Evolutionary conservation across 1,284 basidiomycete species (phyloP).

Genomic region (Cystobasidium slooffiae): DNA sequence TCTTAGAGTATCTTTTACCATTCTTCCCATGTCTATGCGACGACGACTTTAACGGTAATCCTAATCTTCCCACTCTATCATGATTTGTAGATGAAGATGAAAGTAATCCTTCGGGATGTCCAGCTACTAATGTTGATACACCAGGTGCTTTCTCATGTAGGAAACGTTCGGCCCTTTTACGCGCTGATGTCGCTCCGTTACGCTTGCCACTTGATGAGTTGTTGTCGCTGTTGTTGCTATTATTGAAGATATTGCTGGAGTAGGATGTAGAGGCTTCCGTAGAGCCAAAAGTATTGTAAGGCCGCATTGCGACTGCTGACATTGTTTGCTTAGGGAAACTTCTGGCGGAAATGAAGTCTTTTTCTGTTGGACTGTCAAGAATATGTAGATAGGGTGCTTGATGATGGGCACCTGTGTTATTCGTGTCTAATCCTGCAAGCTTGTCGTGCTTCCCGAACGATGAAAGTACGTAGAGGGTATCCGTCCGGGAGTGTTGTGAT

Average conservation of each 20-base stretch:
- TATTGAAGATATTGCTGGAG: not conserved
- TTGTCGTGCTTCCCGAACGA: too few species aligned
- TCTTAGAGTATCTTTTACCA: conserved; percentile 27
- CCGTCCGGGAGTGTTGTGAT: too few species aligned
- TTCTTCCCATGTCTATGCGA: not conserved
- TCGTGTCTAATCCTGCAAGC: too few species aligned
- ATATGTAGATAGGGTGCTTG: not conserved
- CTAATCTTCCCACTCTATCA: not conserved
- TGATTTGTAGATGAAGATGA: not conserved
- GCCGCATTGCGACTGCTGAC: conserved; percentile 8
- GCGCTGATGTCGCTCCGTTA: conserved; percentile 18
- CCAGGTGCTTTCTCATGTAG: conserved; percentile 39
- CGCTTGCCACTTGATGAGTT: conserved; percentile 7
- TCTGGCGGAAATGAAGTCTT: not conserved
- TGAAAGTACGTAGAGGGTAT: too few species aligned
- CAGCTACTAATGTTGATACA: conserved; percentile 35
- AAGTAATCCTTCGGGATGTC: conserved; percentile 13
- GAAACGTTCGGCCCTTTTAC: conserved; percentile 31
- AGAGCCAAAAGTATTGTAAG: conserved; percentile 8
- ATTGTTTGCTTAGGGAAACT: not conserved
- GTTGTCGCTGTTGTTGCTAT: not conserved
- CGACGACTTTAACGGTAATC: not conserved
- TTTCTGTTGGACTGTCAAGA: not conserved
- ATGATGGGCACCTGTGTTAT: too few species aligned
- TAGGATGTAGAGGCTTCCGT: conserved; percentile 11